Percentiles rank a stretch among this genome's conserved stretches.
Evolutionary conservation across 2,329 filamentous ascomycete species (phyloP).

Genomic region (Botrytis galanthina): DNA sequence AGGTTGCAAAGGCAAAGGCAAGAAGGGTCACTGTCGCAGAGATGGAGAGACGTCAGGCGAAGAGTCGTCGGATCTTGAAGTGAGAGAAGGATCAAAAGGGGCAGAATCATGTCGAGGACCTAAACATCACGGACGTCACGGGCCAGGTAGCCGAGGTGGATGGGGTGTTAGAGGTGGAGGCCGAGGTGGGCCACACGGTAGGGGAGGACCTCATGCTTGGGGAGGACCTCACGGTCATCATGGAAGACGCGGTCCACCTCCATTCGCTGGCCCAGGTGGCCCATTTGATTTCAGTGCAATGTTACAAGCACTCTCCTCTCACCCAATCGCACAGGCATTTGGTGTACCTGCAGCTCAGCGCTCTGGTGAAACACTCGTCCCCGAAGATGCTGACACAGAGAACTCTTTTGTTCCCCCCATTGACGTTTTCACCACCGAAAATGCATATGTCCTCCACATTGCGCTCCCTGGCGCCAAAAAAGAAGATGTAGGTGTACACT

Average conservation of each 20-base stretch:
- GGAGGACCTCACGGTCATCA: slow-evolving; percentile 25
- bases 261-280: slow-evolving; percentile 28
- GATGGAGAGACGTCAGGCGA: slow-evolving; percentile 3
- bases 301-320: slow-evolving; percentile 30
- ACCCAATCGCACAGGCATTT: slow-evolving; percentile 35
- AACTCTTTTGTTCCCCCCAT: slow-evolving; percentile 61
- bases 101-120: slow-evolving; percentile 20
- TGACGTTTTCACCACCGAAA: slow-evolving; percentile 70
- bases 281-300: slow-evolving; percentile 35
- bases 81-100: slow-evolving; percentile 20
- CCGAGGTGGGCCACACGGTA: slow-evolving; percentile 17
- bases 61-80: slow-evolving; percentile 19
- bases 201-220: slow-evolving; percentile 22
- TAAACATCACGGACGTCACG: slow-evolving; percentile 22
- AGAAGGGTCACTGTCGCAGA: background rate
- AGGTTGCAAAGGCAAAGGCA: background rate
- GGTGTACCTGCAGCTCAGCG: slow-evolving; percentile 24
- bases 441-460: slow-evolving; percentile 65
- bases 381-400: slow-evolving; percentile 32
- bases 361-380: slow-evolving; percentile 30
- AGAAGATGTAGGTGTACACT: slow-evolving; percentile 73
- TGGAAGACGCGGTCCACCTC: slow-evolving; percentile 27
- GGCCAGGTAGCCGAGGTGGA: slow-evolving; percentile 26
- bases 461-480: slow-evolving; percentile 78
- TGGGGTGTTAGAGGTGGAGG: slow-evolving; percentile 19